Evolutionary conservation across 768 basidiomycete species (phyloP).

Genomic region (Hypholoma sublateritium): DNA sequence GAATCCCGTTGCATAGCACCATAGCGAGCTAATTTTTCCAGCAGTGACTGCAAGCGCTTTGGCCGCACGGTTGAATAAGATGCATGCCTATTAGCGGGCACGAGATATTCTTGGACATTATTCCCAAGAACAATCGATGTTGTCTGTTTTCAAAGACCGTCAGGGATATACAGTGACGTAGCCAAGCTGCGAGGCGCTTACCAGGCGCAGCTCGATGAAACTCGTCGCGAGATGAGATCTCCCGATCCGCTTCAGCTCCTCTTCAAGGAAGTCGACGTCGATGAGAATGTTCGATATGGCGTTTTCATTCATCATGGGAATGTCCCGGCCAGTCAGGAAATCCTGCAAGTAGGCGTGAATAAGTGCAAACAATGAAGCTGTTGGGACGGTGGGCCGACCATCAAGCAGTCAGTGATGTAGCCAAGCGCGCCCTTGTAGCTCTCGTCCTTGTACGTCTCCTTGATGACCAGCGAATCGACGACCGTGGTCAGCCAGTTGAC

Average conservation of each 20-base stretch:
- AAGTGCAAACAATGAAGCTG: background rate
- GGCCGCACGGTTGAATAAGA: slow-evolving; percentile 67
- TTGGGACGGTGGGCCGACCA: slow-evolving; percentile 52
- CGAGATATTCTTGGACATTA: slow-evolving; percentile 77
- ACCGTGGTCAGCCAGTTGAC: slow-evolving; percentile 96
- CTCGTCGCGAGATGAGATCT: slow-evolving; percentile 66
- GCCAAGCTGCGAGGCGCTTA: slow-evolving; percentile 26
- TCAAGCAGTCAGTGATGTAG: slow-evolving; percentile 84
- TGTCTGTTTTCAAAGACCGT: slow-evolving; percentile 42
- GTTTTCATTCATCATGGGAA: slow-evolving; percentile 83
- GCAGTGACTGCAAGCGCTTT: slow-evolving; percentile 67
- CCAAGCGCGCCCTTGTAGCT: slow-evolving; percentile 87
- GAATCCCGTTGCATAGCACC: slow-evolving; percentile 63
- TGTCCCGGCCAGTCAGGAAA: slow-evolving; percentile 74
- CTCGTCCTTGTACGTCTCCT: slow-evolving; percentile 83
- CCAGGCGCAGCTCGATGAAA: slow-evolving; percentile 79
- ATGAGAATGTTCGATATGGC: slow-evolving; percentile 83
- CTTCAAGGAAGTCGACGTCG: slow-evolving; percentile 87
- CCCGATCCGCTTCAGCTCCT: slow-evolving; percentile 78
- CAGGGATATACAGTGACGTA: background rate
- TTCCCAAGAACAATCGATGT: slow-evolving; percentile 72
- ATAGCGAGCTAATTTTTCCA: slow-evolving; percentile 77
- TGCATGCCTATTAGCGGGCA: slow-evolving; percentile 65
- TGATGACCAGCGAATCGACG: slow-evolving; percentile 85
- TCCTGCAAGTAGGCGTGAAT: slow-evolving; percentile 42